These are phyloP conservation scores for Puccinia coronata DNA, from an alignment of 1,284 basidiomycete genomes.

Conservation along the genomic window DNA sequence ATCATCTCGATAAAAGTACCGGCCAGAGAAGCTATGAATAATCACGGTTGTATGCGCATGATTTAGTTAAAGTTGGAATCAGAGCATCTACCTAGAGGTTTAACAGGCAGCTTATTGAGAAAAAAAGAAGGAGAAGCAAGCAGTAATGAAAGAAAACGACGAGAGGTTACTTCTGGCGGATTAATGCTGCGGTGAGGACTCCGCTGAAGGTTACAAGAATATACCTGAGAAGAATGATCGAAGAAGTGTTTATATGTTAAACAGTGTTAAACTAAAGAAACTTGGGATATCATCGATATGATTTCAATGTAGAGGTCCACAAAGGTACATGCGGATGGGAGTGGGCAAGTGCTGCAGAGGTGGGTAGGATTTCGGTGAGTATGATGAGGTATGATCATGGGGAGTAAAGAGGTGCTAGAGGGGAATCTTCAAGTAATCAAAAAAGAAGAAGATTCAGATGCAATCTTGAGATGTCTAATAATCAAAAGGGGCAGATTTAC, in stretches of 20 bases:
- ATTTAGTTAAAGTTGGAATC: not conserved
- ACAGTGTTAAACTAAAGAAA: too few species aligned
- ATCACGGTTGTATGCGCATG: not conserved
- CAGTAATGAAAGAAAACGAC: too few species aligned
- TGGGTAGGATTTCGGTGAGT: too few species aligned
- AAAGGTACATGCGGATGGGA: not conserved
- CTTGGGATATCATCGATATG: not conserved
- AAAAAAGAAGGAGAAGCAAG: too few species aligned
- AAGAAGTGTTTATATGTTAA: too few species aligned
- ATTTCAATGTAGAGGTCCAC: too few species aligned
- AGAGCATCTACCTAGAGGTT: not conserved
- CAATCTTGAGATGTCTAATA: not conserved
- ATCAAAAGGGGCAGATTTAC: not conserved
- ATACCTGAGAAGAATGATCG: too few species aligned
- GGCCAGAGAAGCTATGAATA: not conserved
- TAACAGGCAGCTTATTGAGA: not conserved
- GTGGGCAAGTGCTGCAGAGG: not conserved
- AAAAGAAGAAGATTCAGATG: not conserved
- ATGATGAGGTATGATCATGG: not conserved
- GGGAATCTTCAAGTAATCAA: slow-evolving; percentile 6
- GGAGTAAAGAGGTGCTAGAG: not conserved
- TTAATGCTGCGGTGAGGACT: not conserved
- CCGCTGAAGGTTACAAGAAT: too few species aligned
- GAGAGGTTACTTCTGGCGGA: too few species aligned
- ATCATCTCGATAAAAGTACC: not conserved